Evolutionary conservation across 139 green algal species (phyloP).

Genomic region (Zygnema circumcarinatum): DNA sequence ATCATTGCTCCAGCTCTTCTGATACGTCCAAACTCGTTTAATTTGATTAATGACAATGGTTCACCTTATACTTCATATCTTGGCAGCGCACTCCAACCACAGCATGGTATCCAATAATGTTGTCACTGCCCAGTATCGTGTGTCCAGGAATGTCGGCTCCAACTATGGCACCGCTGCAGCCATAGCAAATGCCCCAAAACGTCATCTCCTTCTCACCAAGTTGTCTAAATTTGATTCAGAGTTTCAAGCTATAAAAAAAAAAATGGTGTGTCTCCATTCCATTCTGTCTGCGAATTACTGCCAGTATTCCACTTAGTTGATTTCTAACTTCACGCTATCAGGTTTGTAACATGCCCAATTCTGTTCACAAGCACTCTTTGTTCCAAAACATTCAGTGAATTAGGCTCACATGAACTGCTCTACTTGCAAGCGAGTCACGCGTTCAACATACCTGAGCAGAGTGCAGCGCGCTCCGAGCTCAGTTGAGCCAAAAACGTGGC

Average conservation of each 20-base stretch:
- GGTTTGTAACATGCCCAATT: no score
- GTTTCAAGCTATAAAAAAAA: background rate
- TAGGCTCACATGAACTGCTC: no score
- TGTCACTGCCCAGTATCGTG: constrained; percentile 57
- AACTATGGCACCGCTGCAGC: constrained; percentile 54
- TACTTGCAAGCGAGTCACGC: background rate
- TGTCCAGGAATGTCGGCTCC: constrained; percentile 58
- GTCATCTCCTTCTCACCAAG: background rate
- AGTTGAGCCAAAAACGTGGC: constrained; percentile 53
- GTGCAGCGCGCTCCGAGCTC: constrained; percentile 38
- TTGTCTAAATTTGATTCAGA: background rate
- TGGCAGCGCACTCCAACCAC: constrained; percentile 62
- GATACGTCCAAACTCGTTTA: no score
- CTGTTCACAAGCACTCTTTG: no score
- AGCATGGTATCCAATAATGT: constrained; percentile 62
- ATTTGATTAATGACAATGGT: no score
- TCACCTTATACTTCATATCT: constrained; percentile 64
- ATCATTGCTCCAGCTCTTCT: no score
- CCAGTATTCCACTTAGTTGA: no score
- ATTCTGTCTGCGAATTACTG: no score
- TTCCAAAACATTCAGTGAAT: no score
- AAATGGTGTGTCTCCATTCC: background rate
- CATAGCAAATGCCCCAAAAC: background rate
- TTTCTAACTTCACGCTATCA: no score
- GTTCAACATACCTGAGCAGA: constrained; percentile 27